phyloP scores from a whole-genome alignment of 352 stramenopile species.

The Phytophthora ramorum region DNA sequence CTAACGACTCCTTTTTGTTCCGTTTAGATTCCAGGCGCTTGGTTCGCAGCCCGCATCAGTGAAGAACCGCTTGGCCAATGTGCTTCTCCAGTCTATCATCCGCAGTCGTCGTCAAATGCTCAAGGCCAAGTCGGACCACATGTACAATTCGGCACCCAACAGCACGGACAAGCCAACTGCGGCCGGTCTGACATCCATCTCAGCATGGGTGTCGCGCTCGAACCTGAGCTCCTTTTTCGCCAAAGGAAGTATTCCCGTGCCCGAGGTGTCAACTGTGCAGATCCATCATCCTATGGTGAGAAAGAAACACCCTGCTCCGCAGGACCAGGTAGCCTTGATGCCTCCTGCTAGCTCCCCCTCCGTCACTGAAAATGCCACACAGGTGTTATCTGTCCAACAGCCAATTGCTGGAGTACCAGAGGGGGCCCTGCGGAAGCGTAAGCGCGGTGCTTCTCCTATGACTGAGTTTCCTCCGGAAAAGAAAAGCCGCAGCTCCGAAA shows the following conservation, averaged over 20 bases:
- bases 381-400: constrained; percentile 36
- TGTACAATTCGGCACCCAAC: constrained; percentile 15
- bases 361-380: constrained; percentile 26
- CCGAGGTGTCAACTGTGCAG: constrained; percentile 13
- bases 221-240: constrained; percentile 42
- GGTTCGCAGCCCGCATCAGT: constrained; percentile 29
- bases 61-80: constrained; percentile 48
- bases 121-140: constrained; percentile 55
- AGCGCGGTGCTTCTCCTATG: constrained; percentile 27
- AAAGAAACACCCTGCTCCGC: constrained; percentile 49
- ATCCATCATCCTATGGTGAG: constrained; percentile 71
- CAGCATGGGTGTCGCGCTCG: constrained; percentile 42
- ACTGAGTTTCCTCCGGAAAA: constrained; percentile 18
- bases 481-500: constrained; percentile 20
- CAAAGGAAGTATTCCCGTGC: constrained; percentile 7
- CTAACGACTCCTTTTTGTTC: constrained; percentile 23
- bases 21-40: constrained; percentile 46
- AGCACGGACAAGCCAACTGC: constrained; percentile 8
- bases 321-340: constrained; percentile 15
- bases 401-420: constrained; percentile 12
- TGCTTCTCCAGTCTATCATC: constrained; percentile 72
- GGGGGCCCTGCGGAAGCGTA: constrained; percentile 34
- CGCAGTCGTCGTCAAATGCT: constrained; percentile 81
- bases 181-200: constrained; percentile 42
- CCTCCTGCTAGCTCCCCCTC: constrained; percentile 11